Evolutionary conservation across 2,329 filamentous ascomycete species (phyloP).

Genomic region (Biscogniauxia marginata): DNA sequence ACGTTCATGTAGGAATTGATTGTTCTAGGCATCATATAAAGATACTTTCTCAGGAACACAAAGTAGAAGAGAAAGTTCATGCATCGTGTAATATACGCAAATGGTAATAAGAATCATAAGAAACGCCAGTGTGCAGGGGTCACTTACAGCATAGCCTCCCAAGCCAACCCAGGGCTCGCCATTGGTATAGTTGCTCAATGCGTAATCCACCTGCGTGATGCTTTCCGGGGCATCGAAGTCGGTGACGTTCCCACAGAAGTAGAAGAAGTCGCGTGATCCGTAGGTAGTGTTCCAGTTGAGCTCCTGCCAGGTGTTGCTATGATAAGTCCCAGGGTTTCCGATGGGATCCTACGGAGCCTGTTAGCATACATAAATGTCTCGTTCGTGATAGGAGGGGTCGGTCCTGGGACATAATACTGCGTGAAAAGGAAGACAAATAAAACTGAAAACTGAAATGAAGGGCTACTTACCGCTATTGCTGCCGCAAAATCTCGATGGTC

Average conservation of each 20-base stretch:
- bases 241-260: slow-evolving; percentile 52
- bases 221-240: slow-evolving; percentile 42
- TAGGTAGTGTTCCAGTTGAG: slow-evolving; percentile 45
- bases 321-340: slow-evolving; percentile 41
- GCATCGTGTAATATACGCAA: not conserved
- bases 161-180: slow-evolving; percentile 50
- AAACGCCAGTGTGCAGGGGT: not conserved
- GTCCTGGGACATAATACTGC: too few species aligned
- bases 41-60: too few species aligned
- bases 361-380: too few species aligned
- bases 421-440: too few species aligned
- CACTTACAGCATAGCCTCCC: slow-evolving; percentile 44
- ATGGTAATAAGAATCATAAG: not conserved
- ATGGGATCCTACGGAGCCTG: slow-evolving; percentile 18
- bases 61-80: too few species aligned
- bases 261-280: slow-evolving; percentile 46
- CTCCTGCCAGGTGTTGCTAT: slow-evolving; percentile 53
- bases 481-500: slow-evolving; percentile 47
- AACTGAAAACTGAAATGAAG: not conserved
- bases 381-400: too few species aligned
- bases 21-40: too few species aligned
- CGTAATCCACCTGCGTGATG: slow-evolving; percentile 44
- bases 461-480: slow-evolving; percentile 38
- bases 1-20: too few species aligned
- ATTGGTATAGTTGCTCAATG: slow-evolving; percentile 46